phyloP scores from a whole-genome alignment of 768 basidiomycete species.

The Lactarius vividus region DNA sequence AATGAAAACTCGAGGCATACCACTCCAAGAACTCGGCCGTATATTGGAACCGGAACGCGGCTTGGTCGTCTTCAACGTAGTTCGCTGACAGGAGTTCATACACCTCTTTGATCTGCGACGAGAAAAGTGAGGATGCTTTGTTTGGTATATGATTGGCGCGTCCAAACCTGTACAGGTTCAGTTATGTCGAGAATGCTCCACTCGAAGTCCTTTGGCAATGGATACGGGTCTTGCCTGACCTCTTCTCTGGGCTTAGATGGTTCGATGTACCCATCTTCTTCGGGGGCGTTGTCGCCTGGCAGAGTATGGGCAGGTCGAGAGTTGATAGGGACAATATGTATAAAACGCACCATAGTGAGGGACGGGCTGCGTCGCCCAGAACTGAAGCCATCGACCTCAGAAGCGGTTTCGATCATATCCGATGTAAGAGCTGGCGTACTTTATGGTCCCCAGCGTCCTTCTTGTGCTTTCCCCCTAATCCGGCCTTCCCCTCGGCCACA shows the following conservation, averaged over 20 bases:
- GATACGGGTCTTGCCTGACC: constrained; percentile 84
- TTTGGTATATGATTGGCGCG: not conserved
- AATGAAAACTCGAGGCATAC: constrained; percentile 40
- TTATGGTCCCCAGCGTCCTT: constrained; percentile 89
- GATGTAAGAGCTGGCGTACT: constrained; percentile 43
- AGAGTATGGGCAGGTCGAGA: constrained; percentile 14
- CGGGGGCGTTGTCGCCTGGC: constrained; percentile 59
- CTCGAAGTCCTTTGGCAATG: constrained; percentile 88
- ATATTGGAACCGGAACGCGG: constrained; percentile 96
- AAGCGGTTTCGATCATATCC: constrained; percentile 3
- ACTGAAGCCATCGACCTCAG: constrained; percentile 46
- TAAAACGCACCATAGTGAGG: constrained; percentile 66
- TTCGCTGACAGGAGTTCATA: constrained; percentile 88
- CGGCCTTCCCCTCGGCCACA: constrained; percentile 77
- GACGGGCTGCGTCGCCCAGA: constrained; percentile 98
- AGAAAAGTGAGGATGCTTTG: constrained; percentile 11
- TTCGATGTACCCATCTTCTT: constrained; percentile 88
- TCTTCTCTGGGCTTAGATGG: constrained; percentile 70
- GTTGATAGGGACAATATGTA: not conserved
- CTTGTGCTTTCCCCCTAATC: constrained; percentile 68
- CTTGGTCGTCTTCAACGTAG: constrained; percentile 96
- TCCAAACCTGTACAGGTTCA: constrained; percentile 65
- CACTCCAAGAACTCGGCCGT: constrained; percentile 92
- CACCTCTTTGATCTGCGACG: constrained; percentile 78
- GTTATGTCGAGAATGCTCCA: constrained; percentile 84